Evolutionary conservation across 106 monocot species (phyloP), one percentile per base, ranked within the genome.

Genomic region (Triglochin maritima): DNA sequence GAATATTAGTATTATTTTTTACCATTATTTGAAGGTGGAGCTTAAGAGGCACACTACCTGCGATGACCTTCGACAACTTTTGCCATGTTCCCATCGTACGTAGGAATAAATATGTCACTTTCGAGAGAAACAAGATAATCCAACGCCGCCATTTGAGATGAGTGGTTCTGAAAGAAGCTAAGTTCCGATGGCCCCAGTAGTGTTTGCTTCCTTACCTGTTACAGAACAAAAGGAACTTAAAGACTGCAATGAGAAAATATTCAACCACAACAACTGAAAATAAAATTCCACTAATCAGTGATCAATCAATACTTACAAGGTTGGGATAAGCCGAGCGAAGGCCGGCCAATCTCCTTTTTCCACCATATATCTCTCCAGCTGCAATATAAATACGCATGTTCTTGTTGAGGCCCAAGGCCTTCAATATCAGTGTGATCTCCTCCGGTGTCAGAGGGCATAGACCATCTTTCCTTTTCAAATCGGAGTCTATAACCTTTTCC

Each of bases 361-460:
- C 95, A 50, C 90, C 87, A 67, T 87, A 95, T 68, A 95, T 95
- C 77, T 90, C 87, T 57, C 95, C 95, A 56, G 95, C 95, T 45
- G 95, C 95, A 50, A 95, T 85, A 65, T 95, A 95, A 70, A 95
- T 85, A 16, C 50, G 74, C 46, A 81, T 60, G 52, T 75, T 76
- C 7, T 56, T 76, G 62, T 90, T 81, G 56, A 95, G 81, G 62
- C 78, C 87, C 9, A 95, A 60, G 59, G 95, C 95, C 72, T 78
- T 85, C 17, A 95, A 57, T 50, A 85, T 69, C 4, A 95, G 76
- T 62, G 90, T 72, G 11, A 90, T 87, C 69, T 95, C 95, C 76
- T 95, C 95, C 50, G 95, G 95, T 17, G 95, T 95, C 85, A 95
- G 74, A 47, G 95, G 95, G 60, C 95, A 95, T 11, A 87, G 79